Evolutionary conservation across 2,329 filamentous ascomycete species (phyloP).

Genomic region (Diaporthe ilicicola): DNA sequence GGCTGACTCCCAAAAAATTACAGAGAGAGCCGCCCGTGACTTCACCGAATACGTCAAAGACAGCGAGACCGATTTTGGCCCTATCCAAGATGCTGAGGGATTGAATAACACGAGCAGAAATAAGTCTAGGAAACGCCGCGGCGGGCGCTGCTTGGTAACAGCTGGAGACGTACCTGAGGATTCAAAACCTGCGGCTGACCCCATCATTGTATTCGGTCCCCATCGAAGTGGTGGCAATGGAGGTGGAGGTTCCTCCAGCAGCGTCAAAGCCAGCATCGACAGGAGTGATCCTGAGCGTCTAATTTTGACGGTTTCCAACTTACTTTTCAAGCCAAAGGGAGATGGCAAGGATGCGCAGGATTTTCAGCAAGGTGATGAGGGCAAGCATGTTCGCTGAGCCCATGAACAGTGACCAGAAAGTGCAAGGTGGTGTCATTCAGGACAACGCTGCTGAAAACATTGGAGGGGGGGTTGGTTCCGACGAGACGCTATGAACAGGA

Average conservation of each 20-base stretch:
- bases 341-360: not conserved
- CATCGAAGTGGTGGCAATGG: not conserved
- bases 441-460: not conserved
- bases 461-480: not conserved
- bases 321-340: constrained; percentile 1
- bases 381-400: not conserved
- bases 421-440: not conserved
- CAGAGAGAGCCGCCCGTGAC: constrained; percentile 30
- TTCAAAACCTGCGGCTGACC: not conserved
- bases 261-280: not conserved
- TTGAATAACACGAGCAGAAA: not conserved
- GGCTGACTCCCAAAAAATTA: too few species aligned
- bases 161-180: not conserved
- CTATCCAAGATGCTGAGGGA: constrained; percentile 17
- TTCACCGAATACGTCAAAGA: constrained; percentile 30
- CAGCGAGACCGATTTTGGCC: constrained; percentile 24
- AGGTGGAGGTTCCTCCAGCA: not conserved
- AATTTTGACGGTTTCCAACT: constrained; percentile 25
- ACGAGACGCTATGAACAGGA: not conserved
- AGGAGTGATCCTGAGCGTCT: not conserved
- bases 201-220: constrained; percentile 12
- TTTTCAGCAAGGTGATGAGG: not conserved
- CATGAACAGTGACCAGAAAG: too few species aligned
- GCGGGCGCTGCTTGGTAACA: not conserved
- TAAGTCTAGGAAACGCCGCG: not conserved